These are phyloP conservation scores for Ceratocystis cacaofunesta DNA, from an alignment of 2,329 filamentous ascomycete genomes.

Conservation along the genomic window DNA sequence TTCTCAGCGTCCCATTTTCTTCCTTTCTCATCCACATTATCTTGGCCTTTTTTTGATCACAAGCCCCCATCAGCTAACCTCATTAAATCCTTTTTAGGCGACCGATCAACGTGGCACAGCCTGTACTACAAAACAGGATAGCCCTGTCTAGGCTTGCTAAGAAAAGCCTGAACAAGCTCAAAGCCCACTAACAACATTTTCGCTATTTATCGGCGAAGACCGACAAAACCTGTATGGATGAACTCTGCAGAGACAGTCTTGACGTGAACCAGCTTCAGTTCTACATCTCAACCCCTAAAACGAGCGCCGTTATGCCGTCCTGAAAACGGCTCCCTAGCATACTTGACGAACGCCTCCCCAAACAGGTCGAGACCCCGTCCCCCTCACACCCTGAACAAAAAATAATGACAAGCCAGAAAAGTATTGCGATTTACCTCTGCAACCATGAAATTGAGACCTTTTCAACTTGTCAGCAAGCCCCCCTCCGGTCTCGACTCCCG, in stretches of 20 bases:
- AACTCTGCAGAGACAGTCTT: too few species aligned
- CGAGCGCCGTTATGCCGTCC: too few species aligned
- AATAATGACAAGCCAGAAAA: neutral
- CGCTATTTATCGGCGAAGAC: too few species aligned
- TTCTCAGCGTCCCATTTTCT: neutral
- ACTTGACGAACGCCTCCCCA: neutral
- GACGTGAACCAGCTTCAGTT: too few species aligned
- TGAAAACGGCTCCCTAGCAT: too few species aligned
- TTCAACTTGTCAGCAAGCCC: neutral
- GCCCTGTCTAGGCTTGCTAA: neutral
- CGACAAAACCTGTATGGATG: too few species aligned
- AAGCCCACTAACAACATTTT: neutral
- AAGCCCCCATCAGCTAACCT: neutral
- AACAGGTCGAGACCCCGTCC: neutral
- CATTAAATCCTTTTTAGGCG: neutral
- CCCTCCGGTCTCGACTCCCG: neutral
- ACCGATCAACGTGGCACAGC: neutral
- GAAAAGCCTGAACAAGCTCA: neutral
- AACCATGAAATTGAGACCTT: neutral
- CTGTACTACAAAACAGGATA: neutral
- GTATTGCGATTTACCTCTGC: neutral
- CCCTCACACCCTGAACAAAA: neutral
- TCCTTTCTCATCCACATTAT: neutral
- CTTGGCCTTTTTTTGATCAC: neutral
- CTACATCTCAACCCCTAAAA: too few species aligned